Evolutionary conservation across 768 basidiomycete genomes (phyloP).

Genomic region (Lactifluus volemus): DNA sequence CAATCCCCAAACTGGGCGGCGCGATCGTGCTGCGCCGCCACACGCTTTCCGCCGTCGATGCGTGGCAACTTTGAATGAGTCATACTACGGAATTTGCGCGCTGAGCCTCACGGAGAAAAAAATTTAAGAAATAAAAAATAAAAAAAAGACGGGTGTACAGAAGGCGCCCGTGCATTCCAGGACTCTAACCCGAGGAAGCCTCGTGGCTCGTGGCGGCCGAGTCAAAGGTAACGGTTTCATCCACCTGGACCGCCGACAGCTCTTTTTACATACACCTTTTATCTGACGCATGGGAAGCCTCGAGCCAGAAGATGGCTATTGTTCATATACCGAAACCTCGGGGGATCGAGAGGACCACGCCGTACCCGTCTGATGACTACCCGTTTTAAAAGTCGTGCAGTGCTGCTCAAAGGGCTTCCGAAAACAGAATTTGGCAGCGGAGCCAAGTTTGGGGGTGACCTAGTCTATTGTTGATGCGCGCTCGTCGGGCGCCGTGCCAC

Average conservation of each 20-base stretch:
- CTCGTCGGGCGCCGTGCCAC: background rate
- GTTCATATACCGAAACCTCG: conserved; percentile 2
- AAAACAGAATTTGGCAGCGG: conserved; percentile 9
- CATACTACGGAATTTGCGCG: background rate
- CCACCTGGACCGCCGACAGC: conserved; percentile 6
- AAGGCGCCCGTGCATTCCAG: background rate
- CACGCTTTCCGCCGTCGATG: background rate
- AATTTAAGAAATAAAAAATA: background rate
- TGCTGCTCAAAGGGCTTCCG: background rate
- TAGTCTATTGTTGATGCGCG: conserved; percentile 12
- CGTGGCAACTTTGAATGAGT: background rate
- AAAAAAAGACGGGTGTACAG: background rate
- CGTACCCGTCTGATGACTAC: conserved; percentile 2
- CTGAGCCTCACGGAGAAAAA: background rate
- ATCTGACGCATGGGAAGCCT: background rate
- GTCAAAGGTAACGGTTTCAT: conserved; percentile 3
- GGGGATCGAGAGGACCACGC: background rate
- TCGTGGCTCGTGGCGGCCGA: conserved; percentile 7
- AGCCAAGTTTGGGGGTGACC: background rate
- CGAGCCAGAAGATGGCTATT: background rate
- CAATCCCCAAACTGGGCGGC: background rate
- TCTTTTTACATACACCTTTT: background rate
- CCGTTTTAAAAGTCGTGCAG: conserved; percentile 1
- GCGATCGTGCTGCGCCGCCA: background rate
- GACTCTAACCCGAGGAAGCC: background rate